Conservation (phyloP, 345 rosid species). For the Sonneratia alba region DNA sequence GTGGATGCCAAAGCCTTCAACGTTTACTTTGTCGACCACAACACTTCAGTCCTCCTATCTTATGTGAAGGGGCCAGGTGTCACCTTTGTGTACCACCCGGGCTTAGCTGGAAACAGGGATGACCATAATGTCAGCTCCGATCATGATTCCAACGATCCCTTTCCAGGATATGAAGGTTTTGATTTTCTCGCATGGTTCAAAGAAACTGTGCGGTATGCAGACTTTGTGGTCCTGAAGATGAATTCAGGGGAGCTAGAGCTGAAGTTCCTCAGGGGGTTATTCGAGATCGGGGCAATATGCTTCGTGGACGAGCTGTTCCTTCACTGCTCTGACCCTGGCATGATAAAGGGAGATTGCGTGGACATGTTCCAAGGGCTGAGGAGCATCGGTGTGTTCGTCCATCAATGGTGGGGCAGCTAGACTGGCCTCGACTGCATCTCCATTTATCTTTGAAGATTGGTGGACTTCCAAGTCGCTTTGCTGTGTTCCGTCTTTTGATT, state of each 20-base stretch:
- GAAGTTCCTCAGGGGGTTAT: slow-evolving; percentile 47
- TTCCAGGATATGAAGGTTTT: slow-evolving; percentile 45
- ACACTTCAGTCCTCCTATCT: slow-evolving; percentile 60
- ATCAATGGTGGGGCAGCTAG: slow-evolving; percentile 74
- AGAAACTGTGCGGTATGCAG: slow-evolving; percentile 59
- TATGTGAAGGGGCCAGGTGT: slow-evolving; percentile 60
- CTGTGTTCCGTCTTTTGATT: not conserved
- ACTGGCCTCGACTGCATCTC: not conserved
- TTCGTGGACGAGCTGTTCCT: slow-evolving; percentile 70
- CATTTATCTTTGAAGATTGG: not conserved
- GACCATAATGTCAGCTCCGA: slow-evolving; percentile 2
- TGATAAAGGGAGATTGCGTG: slow-evolving; percentile 31
- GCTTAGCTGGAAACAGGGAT: slow-evolving; percentile 35
- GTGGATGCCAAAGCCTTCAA: slow-evolving; percentile 44
- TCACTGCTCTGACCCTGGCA: slow-evolving; percentile 34
- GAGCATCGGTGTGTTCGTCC: slow-evolving; percentile 65
- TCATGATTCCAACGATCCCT: slow-evolving; percentile 47
- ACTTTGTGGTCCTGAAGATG: slow-evolving; percentile 74
- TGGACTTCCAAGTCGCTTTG: not conserved
- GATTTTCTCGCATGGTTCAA: slow-evolving; percentile 71
- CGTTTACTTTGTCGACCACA: slow-evolving; percentile 69
- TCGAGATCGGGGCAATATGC: slow-evolving; percentile 63
- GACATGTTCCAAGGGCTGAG: slow-evolving; percentile 53
- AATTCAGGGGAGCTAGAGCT: slow-evolving; percentile 49
- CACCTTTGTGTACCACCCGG: slow-evolving; percentile 75